Conservation (phyloP, 2,329 filamentous ascomycete genomes). For the Ophiostoma pallidulum region DNA sequence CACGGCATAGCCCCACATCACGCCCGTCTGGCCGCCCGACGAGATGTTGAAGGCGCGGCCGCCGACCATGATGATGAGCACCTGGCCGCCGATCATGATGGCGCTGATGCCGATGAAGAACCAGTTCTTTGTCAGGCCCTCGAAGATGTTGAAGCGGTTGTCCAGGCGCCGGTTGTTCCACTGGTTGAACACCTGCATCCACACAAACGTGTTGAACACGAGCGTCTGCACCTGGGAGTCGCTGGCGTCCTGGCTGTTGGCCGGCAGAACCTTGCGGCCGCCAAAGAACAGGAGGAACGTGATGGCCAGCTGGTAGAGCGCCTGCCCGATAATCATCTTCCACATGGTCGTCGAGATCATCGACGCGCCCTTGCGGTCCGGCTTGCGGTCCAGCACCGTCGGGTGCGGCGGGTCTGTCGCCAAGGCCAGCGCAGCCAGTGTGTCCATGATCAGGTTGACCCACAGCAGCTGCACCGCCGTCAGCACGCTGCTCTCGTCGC, state of each 20-base stretch:
- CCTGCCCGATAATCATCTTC: constrained; percentile 97
- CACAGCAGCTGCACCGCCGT: constrained; percentile 87
- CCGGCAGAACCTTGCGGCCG: constrained; percentile 24
- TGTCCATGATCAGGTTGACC: constrained; percentile 98
- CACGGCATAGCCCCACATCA: constrained; percentile 82
- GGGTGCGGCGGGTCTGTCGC: constrained; percentile 84
- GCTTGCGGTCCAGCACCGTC: constrained; percentile 68
- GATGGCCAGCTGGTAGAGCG: constrained; percentile 75
- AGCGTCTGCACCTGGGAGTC: constrained; percentile 59
- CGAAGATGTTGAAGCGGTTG: constrained; percentile 92
- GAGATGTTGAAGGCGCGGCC: constrained; percentile 70
- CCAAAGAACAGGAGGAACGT: constrained; percentile 69
- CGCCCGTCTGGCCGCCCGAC: constrained; percentile 48
- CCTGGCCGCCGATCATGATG: constrained; percentile 81
- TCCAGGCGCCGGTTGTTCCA: constrained; percentile 94
- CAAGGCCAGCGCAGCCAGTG: constrained; percentile 78
- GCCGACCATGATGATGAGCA: constrained; percentile 84
- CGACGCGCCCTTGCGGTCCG: constrained; percentile 45
- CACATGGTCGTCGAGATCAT: constrained; percentile 88
- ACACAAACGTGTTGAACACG: constrained; percentile 97
- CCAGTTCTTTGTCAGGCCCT: constrained; percentile 72
- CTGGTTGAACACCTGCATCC: constrained; percentile 99
- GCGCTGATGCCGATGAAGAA: constrained; percentile 82
- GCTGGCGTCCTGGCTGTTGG: constrained; percentile 29
- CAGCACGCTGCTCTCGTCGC: constrained; percentile 62